Evolutionary conservation across 2,329 filamentous ascomycete species (phyloP).

Genomic region (Fusarium avenaceum): DNA sequence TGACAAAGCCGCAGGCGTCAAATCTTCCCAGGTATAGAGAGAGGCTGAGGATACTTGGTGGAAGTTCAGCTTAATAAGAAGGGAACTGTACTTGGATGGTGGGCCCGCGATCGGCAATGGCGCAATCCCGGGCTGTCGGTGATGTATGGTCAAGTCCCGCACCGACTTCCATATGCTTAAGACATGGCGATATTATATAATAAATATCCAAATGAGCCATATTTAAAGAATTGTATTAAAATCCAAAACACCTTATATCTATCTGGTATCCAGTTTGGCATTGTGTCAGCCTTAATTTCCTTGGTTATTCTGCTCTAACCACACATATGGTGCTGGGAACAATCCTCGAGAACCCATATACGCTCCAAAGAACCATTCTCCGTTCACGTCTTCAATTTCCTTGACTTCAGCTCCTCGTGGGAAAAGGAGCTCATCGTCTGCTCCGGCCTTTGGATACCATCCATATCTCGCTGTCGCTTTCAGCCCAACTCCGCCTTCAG

Average conservation of each 20-base stretch:
- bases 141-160: conserved; percentile 28
- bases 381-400: conserved; percentile 89
- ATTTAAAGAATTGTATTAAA: conserved; percentile 7
- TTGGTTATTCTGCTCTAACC: conserved; percentile 55
- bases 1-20: conserved; percentile 16
- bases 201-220: background rate
- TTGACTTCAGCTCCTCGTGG: conserved; percentile 85
- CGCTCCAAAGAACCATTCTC: conserved; percentile 89
- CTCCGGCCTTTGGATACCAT: conserved; percentile 77
- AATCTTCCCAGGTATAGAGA: conserved; percentile 15
- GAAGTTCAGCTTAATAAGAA: conserved; percentile 31
- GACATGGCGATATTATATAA: background rate
- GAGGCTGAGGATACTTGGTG: conserved; percentile 19
- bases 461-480: conserved; percentile 77
- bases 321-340: conserved; percentile 84
- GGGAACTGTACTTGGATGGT: conserved; percentile 38
- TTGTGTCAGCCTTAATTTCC: conserved; percentile 6
- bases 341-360: conserved; percentile 86
- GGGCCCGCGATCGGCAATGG: conserved; percentile 51
- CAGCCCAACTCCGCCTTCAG: conserved; percentile 79
- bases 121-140: conserved; percentile 50
- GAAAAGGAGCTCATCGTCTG: conserved; percentile 83
- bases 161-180: conserved; percentile 44
- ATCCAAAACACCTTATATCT: conserved; percentile 1
- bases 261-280: conserved; percentile 2